Conservation (phyloP, 805 yeast genomes). For the Torulaspora microellipsoides region DNA sequence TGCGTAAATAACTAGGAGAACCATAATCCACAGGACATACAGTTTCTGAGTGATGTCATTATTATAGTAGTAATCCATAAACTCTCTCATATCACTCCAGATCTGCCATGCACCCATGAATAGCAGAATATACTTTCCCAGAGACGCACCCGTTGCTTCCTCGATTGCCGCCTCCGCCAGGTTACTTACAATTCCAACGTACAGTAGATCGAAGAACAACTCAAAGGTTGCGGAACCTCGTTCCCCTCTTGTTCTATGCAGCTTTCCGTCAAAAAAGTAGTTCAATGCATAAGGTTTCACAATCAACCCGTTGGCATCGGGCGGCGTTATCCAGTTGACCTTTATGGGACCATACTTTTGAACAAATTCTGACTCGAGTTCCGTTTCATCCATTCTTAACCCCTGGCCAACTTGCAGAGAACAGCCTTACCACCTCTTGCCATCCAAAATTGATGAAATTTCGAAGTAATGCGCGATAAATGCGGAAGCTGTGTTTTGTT, state of each 20-base stretch:
- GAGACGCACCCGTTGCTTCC: conserved; percentile 43
- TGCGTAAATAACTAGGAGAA: conserved; percentile 46
- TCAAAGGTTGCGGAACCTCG: conserved; percentile 50
- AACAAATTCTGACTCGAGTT: neutral
- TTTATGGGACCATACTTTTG: neutral
- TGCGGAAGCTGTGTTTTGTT: no score
- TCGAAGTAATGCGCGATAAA: no score
- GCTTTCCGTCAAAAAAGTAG: conserved; percentile 52
- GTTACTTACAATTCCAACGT: conserved; percentile 60
- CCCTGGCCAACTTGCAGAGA: no score
- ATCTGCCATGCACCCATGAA: conserved; percentile 59
- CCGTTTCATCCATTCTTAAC: neutral
- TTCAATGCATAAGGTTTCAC: conserved; percentile 56
- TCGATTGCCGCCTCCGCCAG: conserved; percentile 51
- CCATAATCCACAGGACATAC: conserved; percentile 50
- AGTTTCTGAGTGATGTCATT: conserved; percentile 54
- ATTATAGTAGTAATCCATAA: conserved; percentile 58
- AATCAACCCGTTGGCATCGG: conserved; percentile 29
- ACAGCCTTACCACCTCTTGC: no score
- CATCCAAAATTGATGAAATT: no score
- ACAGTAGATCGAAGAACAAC: conserved; percentile 56
- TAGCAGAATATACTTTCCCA: conserved; percentile 45
- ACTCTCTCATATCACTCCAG: conserved; percentile 61
- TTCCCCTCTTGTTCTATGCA: conserved; percentile 53
- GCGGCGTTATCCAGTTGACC: neutral